Percentiles rank a stretch among this genome's conserved stretches.
These are phyloP conservation scores for Margaritispora aquatica DNA, from an alignment of 495 filamentous ascomycete genomes.

Conservation along the genomic window DNA sequence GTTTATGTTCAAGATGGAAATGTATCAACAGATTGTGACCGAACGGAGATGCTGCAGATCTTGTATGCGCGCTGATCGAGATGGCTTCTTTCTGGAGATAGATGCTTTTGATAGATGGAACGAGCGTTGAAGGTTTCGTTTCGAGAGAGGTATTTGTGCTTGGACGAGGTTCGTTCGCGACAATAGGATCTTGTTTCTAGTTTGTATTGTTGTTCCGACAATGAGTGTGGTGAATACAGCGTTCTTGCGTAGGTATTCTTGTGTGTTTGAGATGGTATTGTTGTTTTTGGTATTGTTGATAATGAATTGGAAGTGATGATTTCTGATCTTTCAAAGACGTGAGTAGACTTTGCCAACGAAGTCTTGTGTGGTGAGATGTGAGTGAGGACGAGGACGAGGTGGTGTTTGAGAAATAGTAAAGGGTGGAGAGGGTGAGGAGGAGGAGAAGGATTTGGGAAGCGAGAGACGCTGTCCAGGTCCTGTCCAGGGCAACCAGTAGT, in stretches of 20 bases:
- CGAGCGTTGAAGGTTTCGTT: not conserved
- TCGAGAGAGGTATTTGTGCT: constrained; percentile 3
- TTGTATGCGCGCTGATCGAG: not conserved
- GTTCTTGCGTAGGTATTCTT: constrained; percentile 16
- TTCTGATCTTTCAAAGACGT: constrained; percentile 22
- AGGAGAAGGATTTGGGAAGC: not conserved
- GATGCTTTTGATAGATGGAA: not conserved
- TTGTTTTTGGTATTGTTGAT: constrained; percentile 1
- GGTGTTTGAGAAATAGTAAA: not conserved
- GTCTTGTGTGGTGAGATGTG: constrained; percentile 28
- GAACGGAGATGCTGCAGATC: not conserved
- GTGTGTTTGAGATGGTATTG: not conserved
- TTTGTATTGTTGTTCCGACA: constrained; percentile 2
- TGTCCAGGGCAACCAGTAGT: not conserved
- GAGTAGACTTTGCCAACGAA: constrained; percentile 54
- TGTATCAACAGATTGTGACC: constrained; percentile 2
- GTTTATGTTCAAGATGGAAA: constrained; percentile 2
- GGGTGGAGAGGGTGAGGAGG: not conserved
- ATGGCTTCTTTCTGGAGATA: not conserved
- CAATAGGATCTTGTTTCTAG: too few species aligned
- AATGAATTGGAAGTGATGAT: not conserved
- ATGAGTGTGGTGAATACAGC: constrained; percentile 18
- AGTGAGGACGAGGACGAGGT: constrained; percentile 1
- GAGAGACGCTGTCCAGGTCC: not conserved
- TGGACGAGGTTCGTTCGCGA: not conserved